Percentiles rank a stretch among this genome's conserved stretches.
phyloP scores from a whole-genome alignment of 2,329 filamentous ascomycete genomes.

The Xylariaceae sp. region DNA sequence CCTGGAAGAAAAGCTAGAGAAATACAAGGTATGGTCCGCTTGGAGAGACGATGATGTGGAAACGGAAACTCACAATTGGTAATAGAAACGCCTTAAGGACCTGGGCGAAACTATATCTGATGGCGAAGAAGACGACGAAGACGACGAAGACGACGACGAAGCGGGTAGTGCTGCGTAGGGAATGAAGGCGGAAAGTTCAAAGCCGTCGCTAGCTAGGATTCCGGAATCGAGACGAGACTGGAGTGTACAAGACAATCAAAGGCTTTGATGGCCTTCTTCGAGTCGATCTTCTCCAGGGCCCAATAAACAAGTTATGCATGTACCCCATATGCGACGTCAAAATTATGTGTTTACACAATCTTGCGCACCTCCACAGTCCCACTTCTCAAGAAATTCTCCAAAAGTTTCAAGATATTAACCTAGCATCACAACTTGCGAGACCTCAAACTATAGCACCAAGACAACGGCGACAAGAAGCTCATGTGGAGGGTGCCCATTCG shows the following conservation, averaged over 20 bases:
- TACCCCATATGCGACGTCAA: slow-evolving; percentile 10
- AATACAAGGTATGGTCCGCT: slow-evolving; percentile 60
- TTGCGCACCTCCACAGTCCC: slow-evolving; percentile 19
- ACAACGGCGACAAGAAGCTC: background rate
- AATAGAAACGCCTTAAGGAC: slow-evolving; percentile 57
- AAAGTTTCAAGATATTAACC: slow-evolving; percentile 22
- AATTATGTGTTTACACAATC: slow-evolving; percentile 20
- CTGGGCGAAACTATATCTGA: slow-evolving; percentile 70
- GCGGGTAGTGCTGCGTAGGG: slow-evolving; percentile 20
- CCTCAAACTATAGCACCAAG: slow-evolving; percentile 11
- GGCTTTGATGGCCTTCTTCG: too few relatives aligned
- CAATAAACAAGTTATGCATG: too few relatives aligned
- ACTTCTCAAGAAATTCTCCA: slow-evolving; percentile 23
- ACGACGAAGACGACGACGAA: slow-evolving; percentile 46
- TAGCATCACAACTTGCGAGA: slow-evolving; percentile 14
- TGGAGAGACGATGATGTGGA: too few relatives aligned
- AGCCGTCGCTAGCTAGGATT: background rate
- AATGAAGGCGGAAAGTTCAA: slow-evolving; percentile 27
- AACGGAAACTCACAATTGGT: too few relatives aligned
- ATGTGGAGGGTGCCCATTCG: too few relatives aligned
- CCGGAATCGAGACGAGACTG: too few relatives aligned
- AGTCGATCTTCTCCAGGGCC: too few relatives aligned
- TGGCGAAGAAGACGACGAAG: slow-evolving; percentile 57
- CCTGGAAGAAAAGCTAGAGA: slow-evolving; percentile 68
- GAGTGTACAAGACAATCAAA: too few relatives aligned